A percentile compares a stretch with the other conserved stretches of the same genome.
Evolutionary conservation across 805 yeast genomes (phyloP).

Genomic region (Candida arabinofermentans): DNA sequence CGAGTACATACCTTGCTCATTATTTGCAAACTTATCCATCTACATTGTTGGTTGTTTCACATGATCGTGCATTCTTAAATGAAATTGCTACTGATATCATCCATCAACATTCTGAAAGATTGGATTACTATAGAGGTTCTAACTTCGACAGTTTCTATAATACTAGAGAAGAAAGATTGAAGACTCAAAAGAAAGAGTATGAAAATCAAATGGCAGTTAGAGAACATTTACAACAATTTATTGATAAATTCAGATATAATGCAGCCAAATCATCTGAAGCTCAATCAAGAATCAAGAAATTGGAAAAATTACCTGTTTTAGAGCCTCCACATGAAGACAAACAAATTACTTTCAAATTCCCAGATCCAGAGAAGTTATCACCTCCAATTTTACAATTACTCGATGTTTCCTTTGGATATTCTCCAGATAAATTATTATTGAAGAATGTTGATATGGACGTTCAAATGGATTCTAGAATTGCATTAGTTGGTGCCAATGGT

Average conservation of each 20-base stretch:
- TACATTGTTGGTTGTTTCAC: slow-evolving; percentile 93
- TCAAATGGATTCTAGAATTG: slow-evolving; percentile 91
- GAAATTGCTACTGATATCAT: slow-evolving; percentile 98
- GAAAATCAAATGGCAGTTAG: slow-evolving; percentile 97
- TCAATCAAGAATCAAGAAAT: slow-evolving; percentile 93
- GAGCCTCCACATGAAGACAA: slow-evolving; percentile 95
- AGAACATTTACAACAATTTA: slow-evolving; percentile 88
- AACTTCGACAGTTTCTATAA: slow-evolving; percentile 90
- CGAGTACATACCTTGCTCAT: slow-evolving; percentile 87
- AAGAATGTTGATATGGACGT: slow-evolving; percentile 82
- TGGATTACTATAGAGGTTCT: slow-evolving; percentile 92
- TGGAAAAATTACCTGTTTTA: slow-evolving; percentile 88
- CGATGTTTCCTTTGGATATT: slow-evolving; percentile 83
- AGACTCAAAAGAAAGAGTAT: slow-evolving; percentile 90
- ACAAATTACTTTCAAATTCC: slow-evolving; percentile 80
- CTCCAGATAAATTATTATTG: slow-evolving; percentile 58
- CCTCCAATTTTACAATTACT: slow-evolving; percentile 92
- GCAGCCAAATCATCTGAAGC: slow-evolving; percentile 98
- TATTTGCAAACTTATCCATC: slow-evolving; percentile 88
- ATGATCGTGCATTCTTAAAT: slow-evolving; percentile 93
- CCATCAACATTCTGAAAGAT: slow-evolving; percentile 94
- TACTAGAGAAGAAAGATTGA: slow-evolving; percentile 92
- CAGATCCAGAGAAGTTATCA: slow-evolving; percentile 88
- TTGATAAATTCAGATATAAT: slow-evolving; percentile 94
- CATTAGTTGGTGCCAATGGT: slow-evolving; percentile 98